Conservation (phyloP, 108 stramenopile genomes). For the Mayamaea pseudoterrestris region DNA sequence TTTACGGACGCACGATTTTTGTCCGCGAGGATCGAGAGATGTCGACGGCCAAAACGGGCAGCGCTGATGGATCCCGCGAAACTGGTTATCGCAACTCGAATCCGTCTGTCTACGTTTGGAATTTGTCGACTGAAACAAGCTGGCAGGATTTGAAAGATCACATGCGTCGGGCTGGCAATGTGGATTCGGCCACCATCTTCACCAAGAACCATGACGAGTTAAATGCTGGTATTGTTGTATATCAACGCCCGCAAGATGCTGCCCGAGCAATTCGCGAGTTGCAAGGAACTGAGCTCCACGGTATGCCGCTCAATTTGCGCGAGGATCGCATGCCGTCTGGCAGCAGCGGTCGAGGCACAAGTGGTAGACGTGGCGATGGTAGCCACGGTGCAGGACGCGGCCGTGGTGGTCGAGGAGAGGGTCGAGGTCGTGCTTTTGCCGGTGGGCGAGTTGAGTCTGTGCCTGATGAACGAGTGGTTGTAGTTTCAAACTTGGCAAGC, state of each 20-base stretch:
- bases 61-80: conserved; percentile 20
- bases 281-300: conserved; percentile 65
- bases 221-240: conserved; percentile 82
- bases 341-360: conserved; percentile 26
- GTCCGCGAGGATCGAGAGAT: conserved; percentile 75
- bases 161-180: conserved; percentile 83
- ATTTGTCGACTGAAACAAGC: conserved; percentile 64
- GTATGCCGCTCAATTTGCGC: conserved; percentile 74
- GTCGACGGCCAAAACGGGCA: conserved; percentile 8
- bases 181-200: conserved; percentile 82
- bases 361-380: conserved; percentile 17
- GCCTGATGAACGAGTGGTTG: conserved; percentile 37
- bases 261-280: conserved; percentile 76
- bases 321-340: conserved; percentile 69
- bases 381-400: conserved; percentile 15
- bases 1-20: conserved; percentile 71
- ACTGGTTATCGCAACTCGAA: conserved; percentile 4
- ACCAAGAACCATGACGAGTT: no score
- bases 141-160: conserved; percentile 95
- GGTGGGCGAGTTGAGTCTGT: conserved; percentile 5
- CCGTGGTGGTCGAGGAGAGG: conserved; percentile 11
- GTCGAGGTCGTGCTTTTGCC: conserved; percentile 3
- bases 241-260: conserved; percentile 79
- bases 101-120: conserved; percentile 73
- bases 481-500: conserved; percentile 76